Conservation (phyloP, 2,329 filamentous ascomycete genomes). For the Talaromyces sp. region DNA sequence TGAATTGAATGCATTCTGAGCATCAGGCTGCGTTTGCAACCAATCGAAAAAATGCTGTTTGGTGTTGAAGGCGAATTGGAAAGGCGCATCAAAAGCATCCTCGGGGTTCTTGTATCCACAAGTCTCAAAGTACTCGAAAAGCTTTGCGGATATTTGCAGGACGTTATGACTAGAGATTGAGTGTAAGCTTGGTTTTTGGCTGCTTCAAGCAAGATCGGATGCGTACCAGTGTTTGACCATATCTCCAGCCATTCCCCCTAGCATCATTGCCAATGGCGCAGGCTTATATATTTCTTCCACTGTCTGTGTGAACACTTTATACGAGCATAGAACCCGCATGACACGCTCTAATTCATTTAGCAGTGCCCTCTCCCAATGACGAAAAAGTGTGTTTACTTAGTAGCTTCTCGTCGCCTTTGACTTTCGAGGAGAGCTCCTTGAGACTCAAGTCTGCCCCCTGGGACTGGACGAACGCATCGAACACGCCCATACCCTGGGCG, state of each 20-base stretch:
- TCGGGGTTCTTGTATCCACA: constrained; percentile 30
- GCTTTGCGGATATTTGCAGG: constrained; percentile 20
- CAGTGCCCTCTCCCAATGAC: background rate
- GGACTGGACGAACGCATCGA: constrained; percentile 1
- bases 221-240: background rate
- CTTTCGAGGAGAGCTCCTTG: constrained; percentile 1
- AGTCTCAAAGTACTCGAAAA: constrained; percentile 28
- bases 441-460: background rate
- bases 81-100: constrained; percentile 28
- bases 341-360: background rate
- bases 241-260: background rate
- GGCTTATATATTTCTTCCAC: background rate
- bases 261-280: background rate
- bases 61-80: constrained; percentile 27
- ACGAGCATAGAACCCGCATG: background rate
- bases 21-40: constrained; percentile 22
- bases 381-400: background rate
- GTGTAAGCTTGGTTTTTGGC: background rate
- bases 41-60: constrained; percentile 29
- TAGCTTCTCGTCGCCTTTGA: constrained; percentile 9
- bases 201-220: background rate
- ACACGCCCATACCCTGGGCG: constrained; percentile 11
- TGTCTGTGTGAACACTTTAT: background rate
- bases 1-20: constrained; percentile 28
- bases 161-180: constrained; percentile 13